These are phyloP conservation scores for Globisporangium spinosum DNA, from an alignment of 352 stramenopile genomes.

Conservation along the genomic window DNA sequence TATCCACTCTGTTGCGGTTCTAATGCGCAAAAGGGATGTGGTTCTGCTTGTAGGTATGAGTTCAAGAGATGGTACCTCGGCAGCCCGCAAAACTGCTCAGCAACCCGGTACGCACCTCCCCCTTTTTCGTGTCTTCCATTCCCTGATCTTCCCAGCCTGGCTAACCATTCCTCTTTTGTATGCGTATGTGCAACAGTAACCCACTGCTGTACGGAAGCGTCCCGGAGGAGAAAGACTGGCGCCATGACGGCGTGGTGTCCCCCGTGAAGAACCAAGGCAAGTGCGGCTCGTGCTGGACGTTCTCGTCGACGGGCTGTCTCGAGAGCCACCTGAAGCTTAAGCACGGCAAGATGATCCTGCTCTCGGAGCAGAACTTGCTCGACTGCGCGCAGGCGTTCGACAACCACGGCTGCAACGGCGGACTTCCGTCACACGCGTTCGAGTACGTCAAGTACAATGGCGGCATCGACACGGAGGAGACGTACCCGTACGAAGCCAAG, in stretches of 20 bases:
- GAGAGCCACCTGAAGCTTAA: conserved; percentile 96
- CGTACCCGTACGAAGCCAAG: conserved; percentile 76
- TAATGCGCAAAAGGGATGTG: not conserved
- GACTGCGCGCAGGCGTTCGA: conserved; percentile 92
- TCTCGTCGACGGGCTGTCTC: conserved; percentile 96
- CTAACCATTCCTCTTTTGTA: not conserved
- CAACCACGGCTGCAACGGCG: conserved; percentile 96
- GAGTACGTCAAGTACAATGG: conserved; percentile 93
- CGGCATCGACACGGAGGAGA: conserved; percentile 76
- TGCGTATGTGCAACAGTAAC: not conserved
- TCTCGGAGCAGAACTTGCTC: conserved; percentile 98
- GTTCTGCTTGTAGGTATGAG: conserved; percentile 38
- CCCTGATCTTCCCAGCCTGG: not conserved
- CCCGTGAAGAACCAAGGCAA: conserved; percentile 98
- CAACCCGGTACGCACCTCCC: conserved; percentile 29
- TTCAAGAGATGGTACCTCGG: conserved; percentile 71
- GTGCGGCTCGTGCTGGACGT: conserved; percentile 98
- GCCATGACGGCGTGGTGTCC: conserved; percentile 89
- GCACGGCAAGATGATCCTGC: conserved; percentile 86
- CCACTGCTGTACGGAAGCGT: conserved; percentile 38
- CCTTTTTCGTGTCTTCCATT: not conserved
- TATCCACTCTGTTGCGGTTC: not conserved
- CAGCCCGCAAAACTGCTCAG: conserved; percentile 69
- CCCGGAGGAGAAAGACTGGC: conserved; percentile 93
- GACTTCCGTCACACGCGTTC: conserved; percentile 96